These are phyloP conservation scores for Ensete glaucum DNA, from an alignment of 176 grass and related monocot species.

Conservation along the genomic window DNA sequence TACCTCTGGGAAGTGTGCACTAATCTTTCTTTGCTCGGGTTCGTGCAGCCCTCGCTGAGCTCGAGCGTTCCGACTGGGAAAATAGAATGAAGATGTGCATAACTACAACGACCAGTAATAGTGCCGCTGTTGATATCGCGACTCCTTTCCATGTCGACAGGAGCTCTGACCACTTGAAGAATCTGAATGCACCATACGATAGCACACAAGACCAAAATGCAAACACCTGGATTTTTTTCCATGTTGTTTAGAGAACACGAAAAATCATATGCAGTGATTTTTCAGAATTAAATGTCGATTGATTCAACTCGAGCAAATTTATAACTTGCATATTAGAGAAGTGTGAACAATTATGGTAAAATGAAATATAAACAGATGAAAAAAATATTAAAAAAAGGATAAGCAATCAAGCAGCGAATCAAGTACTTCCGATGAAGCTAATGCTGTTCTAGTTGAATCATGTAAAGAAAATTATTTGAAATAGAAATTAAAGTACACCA, in stretches of 20 bases:
- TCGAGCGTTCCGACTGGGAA: slow-evolving; percentile 54
- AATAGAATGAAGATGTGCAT: slow-evolving; percentile 66
- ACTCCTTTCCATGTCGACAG: slow-evolving; percentile 58
- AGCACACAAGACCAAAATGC: slow-evolving; percentile 61
- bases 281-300: too few relatives aligned
- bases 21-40: slow-evolving; percentile 51
- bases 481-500: too few relatives aligned
- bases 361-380: too few relatives aligned
- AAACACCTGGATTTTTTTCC: slow-evolving; percentile 34
- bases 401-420: too few relatives aligned
- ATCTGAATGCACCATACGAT: slow-evolving; percentile 38
- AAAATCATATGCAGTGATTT: too few relatives aligned
- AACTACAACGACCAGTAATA: slow-evolving; percentile 38
- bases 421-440: too few relatives aligned
- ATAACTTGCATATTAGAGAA: too few relatives aligned
- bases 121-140: slow-evolving; percentile 28
- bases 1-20: not conserved
- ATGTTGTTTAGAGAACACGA: not conserved
- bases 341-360: too few relatives aligned
- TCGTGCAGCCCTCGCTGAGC: slow-evolving; percentile 42
- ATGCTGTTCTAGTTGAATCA: too few relatives aligned
- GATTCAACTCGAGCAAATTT: too few relatives aligned
- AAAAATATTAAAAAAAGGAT: too few relatives aligned
- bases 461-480: too few relatives aligned
- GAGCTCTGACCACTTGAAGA: slow-evolving; percentile 56